Evolutionary conservation across 1,284 basidiomycete genomes (phyloP), one percentile per base, ranked within the genome.

Genomic region (Ustilago vetiveriae): DNA sequence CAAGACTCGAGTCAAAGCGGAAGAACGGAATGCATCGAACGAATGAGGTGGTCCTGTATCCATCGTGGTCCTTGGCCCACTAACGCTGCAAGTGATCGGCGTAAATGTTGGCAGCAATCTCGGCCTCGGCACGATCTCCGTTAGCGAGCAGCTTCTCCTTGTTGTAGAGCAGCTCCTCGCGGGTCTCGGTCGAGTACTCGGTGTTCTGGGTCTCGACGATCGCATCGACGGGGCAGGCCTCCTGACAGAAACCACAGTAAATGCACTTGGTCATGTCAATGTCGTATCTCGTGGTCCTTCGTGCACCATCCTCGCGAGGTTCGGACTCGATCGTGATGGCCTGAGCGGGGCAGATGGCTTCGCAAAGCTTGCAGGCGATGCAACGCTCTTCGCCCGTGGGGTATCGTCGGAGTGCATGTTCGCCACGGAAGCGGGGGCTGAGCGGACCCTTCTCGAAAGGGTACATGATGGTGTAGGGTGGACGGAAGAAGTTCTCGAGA

Each of bases 301-400:
- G 88, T 55, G 94, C 95, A 52, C 96, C 96, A 82, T 99, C 96
- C 83, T 90, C 86, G 73, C 96, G 90, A 50, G 94, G 89, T 84
- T 99, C 96, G 69, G 92, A 94, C 85, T 99, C 96, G 80, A 99
- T 99, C 24, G 96, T 98, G 83, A 99, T 99, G 17, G 96, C 96
- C 84, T 98, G 96, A 23, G 96, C 96, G 38, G 96, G 95, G 84
- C 95, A 99, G 78, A 99, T 98, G 40, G 96, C 95, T 84, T 99
- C 96, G 82, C 96, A 99, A 23, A 99, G 88, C 84, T 98, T 98
- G 86, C 96, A 99, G 35, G 96, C 68, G 48, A 99, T 99, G 85
- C 96, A 99, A 51, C 96, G 89, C 84, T 99, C 96, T 85, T 99
- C 96, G 33, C 96, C 96, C 68, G 91, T 95, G 17, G 96, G 94